Percentiles rank a stretch among this genome's conserved stretches.
These are phyloP conservation scores for Asterella californica DNA, from an alignment of 225 moss, liverwort and hornwort genomes.

Conservation along the genomic window DNA sequence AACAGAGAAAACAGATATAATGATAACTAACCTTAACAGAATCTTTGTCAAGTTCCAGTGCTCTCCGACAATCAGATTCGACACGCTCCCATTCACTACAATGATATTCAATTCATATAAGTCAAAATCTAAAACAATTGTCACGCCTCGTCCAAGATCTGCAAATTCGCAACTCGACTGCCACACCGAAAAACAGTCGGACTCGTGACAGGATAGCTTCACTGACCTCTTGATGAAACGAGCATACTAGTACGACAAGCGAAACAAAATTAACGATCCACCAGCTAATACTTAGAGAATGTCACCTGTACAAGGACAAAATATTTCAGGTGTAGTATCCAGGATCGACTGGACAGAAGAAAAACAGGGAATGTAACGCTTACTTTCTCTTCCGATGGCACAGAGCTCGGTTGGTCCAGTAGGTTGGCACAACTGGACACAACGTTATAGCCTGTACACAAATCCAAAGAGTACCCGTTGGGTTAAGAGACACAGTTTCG, in stretches of 20 bases:
- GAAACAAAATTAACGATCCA: too few species aligned
- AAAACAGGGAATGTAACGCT: not conserved
- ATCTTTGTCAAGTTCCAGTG: slow-evolving; percentile 82
- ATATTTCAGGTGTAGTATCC: too few species aligned
- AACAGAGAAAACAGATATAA: too few species aligned
- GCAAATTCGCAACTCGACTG: too few species aligned
- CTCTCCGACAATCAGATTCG: slow-evolving; percentile 83
- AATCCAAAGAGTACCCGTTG: not conserved
- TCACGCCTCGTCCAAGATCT: not conserved
- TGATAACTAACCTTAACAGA: slow-evolving; percentile 96
- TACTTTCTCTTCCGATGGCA: slow-evolving; percentile 86
- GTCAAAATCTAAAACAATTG: not conserved
- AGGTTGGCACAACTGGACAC: slow-evolving; percentile 74
- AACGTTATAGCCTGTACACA: slow-evolving; percentile 78
- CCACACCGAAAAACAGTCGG: too few species aligned
- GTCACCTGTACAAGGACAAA: too few species aligned
- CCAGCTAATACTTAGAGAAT: too few species aligned
- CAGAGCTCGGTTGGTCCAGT: slow-evolving; percentile 94
- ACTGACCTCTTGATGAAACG: not conserved
- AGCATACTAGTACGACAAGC: too few species aligned
- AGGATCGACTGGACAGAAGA: not conserved
- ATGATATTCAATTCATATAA: not conserved
- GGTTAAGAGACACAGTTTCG: not conserved
- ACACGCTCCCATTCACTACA: slow-evolving; percentile 89
- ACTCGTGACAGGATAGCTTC: too few species aligned